Evolutionary conservation across 2,329 filamentous ascomycete species (phyloP), one percentile per base, ranked within the genome.

Genomic region (Didymosphaeria variabile): DNA sequence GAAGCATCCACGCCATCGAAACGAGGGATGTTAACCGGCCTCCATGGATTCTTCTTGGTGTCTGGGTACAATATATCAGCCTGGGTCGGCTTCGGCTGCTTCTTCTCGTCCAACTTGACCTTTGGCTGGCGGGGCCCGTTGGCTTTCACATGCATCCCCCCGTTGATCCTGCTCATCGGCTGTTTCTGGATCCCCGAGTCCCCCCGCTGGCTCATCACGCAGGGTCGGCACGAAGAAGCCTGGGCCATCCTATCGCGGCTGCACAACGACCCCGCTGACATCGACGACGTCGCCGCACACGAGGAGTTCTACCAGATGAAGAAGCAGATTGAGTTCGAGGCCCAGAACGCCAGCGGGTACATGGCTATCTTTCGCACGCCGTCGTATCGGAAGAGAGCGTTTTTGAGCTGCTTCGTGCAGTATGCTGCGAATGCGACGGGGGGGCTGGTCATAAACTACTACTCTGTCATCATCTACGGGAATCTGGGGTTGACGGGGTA

Each of bases 141-240:
- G 2, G 34, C 34, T 1, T 36, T 36, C 15, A 36, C 84, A 29
- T 79, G 83, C 62, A 66, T 85, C 52, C 84, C 83, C 64, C 80
- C 84, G 40, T 62, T 81, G 38, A 77, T 83, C 31, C 70, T 84
- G 1, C 82, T 71, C 60, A 71, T 71, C 7, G 83, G 81, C 0
- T 77, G 81, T 0, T 80, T 80, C 1, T 83, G 52, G 56, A 49
- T 62, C 1, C 58, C 59, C 1, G 58, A 63, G 64, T 86, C 84
- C 0, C 86, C 87, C 1, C 76, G 86, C 58, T 88, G 86, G 86
- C 77, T 88, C 17, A 82, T 86, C 55, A 79, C 81, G 54, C 80
- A 85, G 36, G 83, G 85, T 34, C 81, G 83, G 9, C 75, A 80
- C 2, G 84, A 86, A 23, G 82, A 88, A 66, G 86, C 85, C 17